Conservation (phyloP, 306 rosid species). For the Lathyrus aphaca region DNA sequence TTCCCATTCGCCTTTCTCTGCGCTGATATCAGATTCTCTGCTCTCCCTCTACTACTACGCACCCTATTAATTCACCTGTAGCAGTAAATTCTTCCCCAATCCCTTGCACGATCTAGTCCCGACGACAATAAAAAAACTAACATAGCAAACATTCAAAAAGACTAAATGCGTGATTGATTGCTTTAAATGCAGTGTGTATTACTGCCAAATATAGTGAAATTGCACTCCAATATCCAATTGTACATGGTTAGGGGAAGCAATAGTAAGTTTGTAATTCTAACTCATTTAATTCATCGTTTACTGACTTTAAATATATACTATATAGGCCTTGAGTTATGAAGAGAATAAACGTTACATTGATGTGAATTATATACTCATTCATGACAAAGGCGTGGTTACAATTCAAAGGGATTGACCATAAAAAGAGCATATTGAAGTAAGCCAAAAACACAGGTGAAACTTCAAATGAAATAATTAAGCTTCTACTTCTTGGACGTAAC, state of each 20-base stretch:
- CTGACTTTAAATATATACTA: neutral
- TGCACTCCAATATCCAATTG: too few species aligned
- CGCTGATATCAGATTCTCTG: too few species aligned
- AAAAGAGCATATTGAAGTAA: neutral
- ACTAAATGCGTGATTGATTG: too few species aligned
- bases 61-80: too few species aligned
- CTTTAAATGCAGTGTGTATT: too few species aligned
- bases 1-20: too few species aligned
- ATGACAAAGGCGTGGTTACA: constrained; percentile 1
- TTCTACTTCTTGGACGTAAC: constrained; percentile 6
- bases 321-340: neutral
- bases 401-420: neutral
- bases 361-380: constrained; percentile 8
- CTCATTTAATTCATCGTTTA: neutral
- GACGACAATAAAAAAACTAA: too few species aligned
- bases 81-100: too few species aligned
- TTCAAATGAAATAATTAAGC: neutral
- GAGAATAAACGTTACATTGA: neutral
- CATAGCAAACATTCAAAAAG: too few species aligned
- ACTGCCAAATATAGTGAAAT: too few species aligned
- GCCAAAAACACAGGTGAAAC: neutral
- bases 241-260: neutral
- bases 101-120: too few species aligned
- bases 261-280: neutral
- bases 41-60: too few species aligned